Evolutionary conservation across 768 basidiomycete species (phyloP).

Genomic region (Dictyophora rubrovolvata): DNA sequence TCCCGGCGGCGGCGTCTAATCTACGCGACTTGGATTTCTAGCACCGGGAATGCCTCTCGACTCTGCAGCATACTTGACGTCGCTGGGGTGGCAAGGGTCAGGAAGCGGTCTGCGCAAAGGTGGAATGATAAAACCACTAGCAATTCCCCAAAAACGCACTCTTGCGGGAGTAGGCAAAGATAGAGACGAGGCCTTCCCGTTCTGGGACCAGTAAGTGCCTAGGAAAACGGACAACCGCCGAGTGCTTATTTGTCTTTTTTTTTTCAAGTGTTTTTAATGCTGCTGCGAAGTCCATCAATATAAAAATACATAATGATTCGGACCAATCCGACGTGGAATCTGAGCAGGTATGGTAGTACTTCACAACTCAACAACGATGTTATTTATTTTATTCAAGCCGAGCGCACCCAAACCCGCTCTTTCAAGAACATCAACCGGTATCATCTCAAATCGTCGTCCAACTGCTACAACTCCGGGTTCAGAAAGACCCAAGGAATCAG

Average conservation of each 20-base stretch:
- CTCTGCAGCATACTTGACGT: constrained; percentile 58
- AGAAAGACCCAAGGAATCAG: constrained; percentile 26
- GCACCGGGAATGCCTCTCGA: constrained; percentile 48
- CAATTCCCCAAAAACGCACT: constrained; percentile 75
- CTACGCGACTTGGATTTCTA: too few relatives aligned
- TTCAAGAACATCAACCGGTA: constrained; percentile 61
- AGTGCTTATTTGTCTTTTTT: background rate
- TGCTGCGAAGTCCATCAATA: constrained; percentile 73
- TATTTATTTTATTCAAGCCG: background rate
- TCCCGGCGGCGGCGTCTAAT: too few relatives aligned
- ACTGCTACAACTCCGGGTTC: constrained; percentile 32
- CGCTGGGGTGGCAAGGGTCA: constrained; percentile 83
- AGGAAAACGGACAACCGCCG: background rate
- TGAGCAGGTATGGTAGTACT: background rate
- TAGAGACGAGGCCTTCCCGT: constrained; percentile 90
- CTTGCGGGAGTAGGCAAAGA: constrained; percentile 86
- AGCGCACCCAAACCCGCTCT: constrained; percentile 21
- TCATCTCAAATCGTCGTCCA: constrained; percentile 64
- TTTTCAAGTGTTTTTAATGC: constrained; percentile 60
- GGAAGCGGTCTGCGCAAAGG: constrained; percentile 80
- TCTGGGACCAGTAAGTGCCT: constrained; percentile 89
- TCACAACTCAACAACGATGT: background rate
- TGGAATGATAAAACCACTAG: constrained; percentile 65
- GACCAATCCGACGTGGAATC: constrained; percentile 10
- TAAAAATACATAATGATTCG: constrained; percentile 49